Percentiles rank a stretch among this genome's conserved stretches.
Evolutionary conservation across 495 filamentous ascomycete genomes (phyloP).

Genomic region (Aspergillus taichungensis): DNA sequence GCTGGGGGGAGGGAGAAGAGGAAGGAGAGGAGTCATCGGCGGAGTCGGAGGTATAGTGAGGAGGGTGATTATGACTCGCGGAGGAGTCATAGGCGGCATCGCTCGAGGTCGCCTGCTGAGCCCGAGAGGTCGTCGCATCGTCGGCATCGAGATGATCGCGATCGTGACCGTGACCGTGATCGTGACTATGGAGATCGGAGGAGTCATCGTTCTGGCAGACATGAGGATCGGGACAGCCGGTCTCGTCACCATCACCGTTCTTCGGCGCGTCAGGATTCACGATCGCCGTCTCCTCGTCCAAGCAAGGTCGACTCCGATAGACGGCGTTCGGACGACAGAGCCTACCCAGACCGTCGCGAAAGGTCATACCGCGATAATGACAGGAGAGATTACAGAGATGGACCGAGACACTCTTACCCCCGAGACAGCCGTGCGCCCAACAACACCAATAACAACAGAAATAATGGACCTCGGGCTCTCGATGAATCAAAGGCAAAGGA

Average conservation of each 20-base stretch:
- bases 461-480: neutral
- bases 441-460: constrained; percentile 3
- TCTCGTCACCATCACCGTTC: constrained; percentile 10
- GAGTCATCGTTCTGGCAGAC: constrained; percentile 15
- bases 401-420: constrained; percentile 12
- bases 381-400: constrained; percentile 9
- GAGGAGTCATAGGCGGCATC: constrained; percentile 15
- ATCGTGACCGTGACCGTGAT: constrained; percentile 9
- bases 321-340: constrained; percentile 8
- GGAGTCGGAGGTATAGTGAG: constrained; percentile 8
- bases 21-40: constrained; percentile 14
- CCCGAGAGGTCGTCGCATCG: constrained; percentile 17
- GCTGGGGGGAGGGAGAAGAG: constrained; percentile 13
- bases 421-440: constrained; percentile 13
- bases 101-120: constrained; percentile 27
- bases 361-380: constrained; percentile 5
- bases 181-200: constrained; percentile 10
- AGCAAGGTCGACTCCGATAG: constrained; percentile 6
- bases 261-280: constrained; percentile 9
- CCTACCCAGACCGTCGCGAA: constrained; percentile 8
- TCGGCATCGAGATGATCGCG: constrained; percentile 23
- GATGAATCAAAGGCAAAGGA: constrained; percentile 14
- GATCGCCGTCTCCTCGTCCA: constrained; percentile 17
- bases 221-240: constrained; percentile 21
- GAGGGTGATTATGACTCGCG: no score